Conservation (phyloP, 345 rosid species). For the Brassica napus region Da-Ae NC_063438.1:190001-190500, state of each 20-base stretch:
- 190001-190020: no score
- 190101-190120: background rate
- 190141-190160: background rate
- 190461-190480: background rate
- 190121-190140: background rate
- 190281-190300: background rate
- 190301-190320: background rate
- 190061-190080: no score
- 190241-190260: background rate
- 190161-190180: background rate
- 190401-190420: background rate
- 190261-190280: background rate
- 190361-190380: background rate
- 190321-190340: background rate
- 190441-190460: background rate
- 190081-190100: no score
- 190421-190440: background rate
- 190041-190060: no score
- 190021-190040: no score
- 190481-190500: background rate
- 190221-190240: background rate
- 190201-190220: background rate
- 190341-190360: background rate
- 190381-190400: background rate
- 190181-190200: no score